phyloP scores from a whole-genome alignment of 139 green algal species.

The Chlamydomonas eustigma region DNA sequence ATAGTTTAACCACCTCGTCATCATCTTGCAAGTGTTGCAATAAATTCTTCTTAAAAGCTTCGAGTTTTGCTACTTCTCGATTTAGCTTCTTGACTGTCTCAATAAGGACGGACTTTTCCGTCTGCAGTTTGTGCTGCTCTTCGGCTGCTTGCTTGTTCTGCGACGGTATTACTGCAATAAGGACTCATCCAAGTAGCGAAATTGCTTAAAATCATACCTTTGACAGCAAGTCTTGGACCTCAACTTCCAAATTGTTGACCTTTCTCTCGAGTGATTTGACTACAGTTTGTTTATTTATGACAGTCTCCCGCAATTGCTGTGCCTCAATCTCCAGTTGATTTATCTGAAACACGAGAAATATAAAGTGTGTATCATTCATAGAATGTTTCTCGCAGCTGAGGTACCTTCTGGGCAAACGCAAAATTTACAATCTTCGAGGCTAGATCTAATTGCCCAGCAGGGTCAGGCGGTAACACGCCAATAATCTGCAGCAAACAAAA shows the following conservation, averaged over 20 bases:
- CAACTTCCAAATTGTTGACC: conserved; percentile 38
- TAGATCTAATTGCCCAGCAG: conserved; percentile 35
- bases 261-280: conserved; percentile 46
- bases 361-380: background rate
- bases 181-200: background rate
- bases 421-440: conserved; percentile 36
- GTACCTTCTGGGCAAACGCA: conserved; percentile 37
- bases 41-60: conserved; percentile 74
- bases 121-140: conserved; percentile 51
- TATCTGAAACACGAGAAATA: conserved; percentile 22
- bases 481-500: conserved; percentile 21
- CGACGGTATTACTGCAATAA: background rate
- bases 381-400: background rate
- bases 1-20: conserved; percentile 49
- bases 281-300: conserved; percentile 37
- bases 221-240: conserved; percentile 39
- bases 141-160: conserved; percentile 47
- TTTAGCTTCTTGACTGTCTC: conserved; percentile 76
- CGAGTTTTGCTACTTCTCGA: conserved; percentile 66
- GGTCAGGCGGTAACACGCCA: conserved; percentile 33
- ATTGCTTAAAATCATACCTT: conserved; percentile 27
- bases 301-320: conserved; percentile 39
- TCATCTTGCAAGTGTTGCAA: conserved; percentile 68
- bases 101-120: conserved; percentile 66
- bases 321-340: conserved; percentile 43